These are phyloP conservation scores for Tulasnella sp. DNA, from an alignment of 768 basidiomycete species.

Conservation along the genomic window DNA sequence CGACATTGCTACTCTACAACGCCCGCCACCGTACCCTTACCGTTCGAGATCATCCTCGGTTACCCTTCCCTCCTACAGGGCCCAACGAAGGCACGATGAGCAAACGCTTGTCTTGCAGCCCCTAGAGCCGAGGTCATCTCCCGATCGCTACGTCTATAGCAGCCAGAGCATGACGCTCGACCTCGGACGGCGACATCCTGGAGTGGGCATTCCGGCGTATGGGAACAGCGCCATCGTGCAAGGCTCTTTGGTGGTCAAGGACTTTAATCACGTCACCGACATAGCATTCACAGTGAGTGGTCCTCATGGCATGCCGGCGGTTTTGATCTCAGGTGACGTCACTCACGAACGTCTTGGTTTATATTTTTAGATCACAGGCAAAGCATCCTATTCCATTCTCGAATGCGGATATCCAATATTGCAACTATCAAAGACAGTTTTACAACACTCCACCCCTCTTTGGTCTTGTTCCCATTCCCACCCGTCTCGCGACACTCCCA, in stretches of 20 bases:
- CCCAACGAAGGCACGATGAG: background rate
- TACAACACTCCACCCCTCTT: background rate
- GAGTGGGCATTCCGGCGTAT: background rate
- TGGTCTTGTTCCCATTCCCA: background rate
- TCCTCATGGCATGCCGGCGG: background rate
- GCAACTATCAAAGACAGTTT: background rate
- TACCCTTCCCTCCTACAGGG: background rate
- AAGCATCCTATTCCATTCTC: background rate
- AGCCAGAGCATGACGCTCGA: background rate
- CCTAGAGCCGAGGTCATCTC: background rate
- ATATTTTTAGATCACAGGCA: conserved; percentile 12
- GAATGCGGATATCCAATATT: background rate
- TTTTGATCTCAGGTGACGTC: background rate
- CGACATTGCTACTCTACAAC: background rate
- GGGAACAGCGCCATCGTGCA: conserved; percentile 8
- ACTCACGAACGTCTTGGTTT: background rate
- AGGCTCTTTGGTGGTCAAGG: background rate
- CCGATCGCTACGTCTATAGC: background rate
- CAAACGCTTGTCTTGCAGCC: background rate
- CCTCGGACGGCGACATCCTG: background rate
- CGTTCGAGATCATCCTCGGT: background rate
- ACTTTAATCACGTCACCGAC: background rate
- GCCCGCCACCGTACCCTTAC: background rate
- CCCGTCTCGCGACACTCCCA: background rate
- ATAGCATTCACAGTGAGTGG: background rate